Conservation (phyloP, 805 yeast species). For the Saturnispora hagleri region DNA sequence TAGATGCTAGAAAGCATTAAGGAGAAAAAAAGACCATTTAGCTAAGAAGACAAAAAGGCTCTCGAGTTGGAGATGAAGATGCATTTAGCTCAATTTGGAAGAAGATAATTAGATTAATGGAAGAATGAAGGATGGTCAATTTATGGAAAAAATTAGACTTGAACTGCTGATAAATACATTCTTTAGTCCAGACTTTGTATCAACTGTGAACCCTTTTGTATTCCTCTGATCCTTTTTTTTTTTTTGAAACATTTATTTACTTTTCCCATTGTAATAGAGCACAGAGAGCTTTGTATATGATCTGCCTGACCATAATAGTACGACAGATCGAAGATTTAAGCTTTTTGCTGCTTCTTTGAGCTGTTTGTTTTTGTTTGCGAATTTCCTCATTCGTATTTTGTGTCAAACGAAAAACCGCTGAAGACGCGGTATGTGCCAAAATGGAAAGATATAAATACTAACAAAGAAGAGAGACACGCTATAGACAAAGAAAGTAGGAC, state of each 20-base stretch:
- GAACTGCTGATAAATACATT: too few species aligned
- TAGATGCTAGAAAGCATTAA: slow-evolving; percentile 6
- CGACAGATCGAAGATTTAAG: neutral
- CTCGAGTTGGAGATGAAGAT: neutral
- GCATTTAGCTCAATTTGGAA: neutral
- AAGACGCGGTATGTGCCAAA: neutral
- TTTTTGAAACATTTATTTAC: too few species aligned
- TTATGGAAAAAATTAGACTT: neutral
- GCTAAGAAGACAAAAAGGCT: neutral
- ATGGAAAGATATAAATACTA: slow-evolving; percentile 2
- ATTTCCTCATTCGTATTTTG: neutral
- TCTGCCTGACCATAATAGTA: neutral
- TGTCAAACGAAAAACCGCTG: neutral
- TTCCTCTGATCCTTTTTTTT: neutral
- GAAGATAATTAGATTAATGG: too few species aligned
- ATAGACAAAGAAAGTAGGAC: neutral
- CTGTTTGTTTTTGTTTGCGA: neutral
- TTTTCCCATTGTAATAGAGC: neutral
- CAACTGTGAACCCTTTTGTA: neutral
- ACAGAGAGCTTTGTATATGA: neutral
- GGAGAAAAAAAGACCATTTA: neutral
- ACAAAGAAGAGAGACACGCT: neutral
- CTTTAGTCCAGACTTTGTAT: too few species aligned
- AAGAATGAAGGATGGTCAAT: neutral
- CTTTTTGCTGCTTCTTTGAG: neutral